phyloP scores from a whole-genome alignment of 78 protist genomes.

The Tieghemostelium lacteum region DNA sequence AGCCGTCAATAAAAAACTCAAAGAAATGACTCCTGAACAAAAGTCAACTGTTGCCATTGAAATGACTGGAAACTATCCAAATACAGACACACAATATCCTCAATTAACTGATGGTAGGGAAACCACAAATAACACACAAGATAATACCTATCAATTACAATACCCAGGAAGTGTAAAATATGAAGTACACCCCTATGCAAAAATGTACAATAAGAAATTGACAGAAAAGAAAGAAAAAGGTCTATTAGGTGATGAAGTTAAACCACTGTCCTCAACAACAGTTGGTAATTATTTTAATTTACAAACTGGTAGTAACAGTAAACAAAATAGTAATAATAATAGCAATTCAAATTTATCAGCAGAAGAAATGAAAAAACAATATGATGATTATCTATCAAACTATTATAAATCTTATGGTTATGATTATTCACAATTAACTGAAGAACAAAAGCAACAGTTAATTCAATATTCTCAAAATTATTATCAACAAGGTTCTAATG shows the following conservation, averaged over 20 bases:
- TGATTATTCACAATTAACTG: slow-evolving; percentile 50
- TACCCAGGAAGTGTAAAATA: slow-evolving; percentile 26
- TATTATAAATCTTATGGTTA: slow-evolving; percentile 64
- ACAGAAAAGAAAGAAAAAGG: slow-evolving; percentile 34
- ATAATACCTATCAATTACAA: slow-evolving; percentile 24
- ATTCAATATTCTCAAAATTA: slow-evolving; percentile 45
- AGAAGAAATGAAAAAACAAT: slow-evolving; percentile 39
- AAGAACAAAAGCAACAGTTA: slow-evolving; percentile 54
- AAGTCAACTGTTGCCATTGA: slow-evolving; percentile 31
- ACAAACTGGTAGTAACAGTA: neutral
- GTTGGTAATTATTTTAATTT: slow-evolving; percentile 61
- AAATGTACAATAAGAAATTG: slow-evolving; percentile 12
- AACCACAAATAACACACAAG: neutral
- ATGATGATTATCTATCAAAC: slow-evolving; percentile 37
- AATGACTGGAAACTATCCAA: slow-evolving; percentile 63
- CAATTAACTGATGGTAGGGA: neutral
- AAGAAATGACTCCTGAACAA: slow-evolving; percentile 70
- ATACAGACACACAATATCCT: slow-evolving; percentile 49
- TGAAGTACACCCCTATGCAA: slow-evolving; percentile 72
- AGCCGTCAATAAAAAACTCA: slow-evolving; percentile 50
- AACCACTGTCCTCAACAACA: neutral
- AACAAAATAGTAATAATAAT: slow-evolving; percentile 9
- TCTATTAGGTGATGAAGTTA: neutral
- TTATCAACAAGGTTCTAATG: slow-evolving; percentile 3
- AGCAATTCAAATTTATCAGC: neutral